A percentile compares a stretch with the other conserved stretches of the same genome.
Conservation (phyloP, 1,284 basidiomycete species). For the Mrakiaceae sp. region DNA sequence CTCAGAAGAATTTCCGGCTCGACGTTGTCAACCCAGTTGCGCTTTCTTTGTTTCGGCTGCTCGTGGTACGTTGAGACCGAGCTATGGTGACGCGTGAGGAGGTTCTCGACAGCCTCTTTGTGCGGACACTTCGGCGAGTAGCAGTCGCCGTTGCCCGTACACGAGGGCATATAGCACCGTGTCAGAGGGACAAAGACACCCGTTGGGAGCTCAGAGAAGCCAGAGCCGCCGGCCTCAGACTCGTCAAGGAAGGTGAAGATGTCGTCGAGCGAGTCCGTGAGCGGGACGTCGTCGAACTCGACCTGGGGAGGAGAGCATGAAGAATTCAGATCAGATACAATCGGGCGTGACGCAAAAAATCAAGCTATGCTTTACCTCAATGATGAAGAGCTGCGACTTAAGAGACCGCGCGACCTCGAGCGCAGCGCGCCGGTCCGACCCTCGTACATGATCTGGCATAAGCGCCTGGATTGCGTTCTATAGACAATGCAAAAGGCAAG, state of each 20-base stretch:
- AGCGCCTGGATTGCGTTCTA: constrained; percentile 71
- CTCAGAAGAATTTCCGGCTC: constrained; percentile 53
- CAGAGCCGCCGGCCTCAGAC: constrained; percentile 52
- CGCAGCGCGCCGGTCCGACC: constrained; percentile 64
- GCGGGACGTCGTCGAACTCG: constrained; percentile 75
- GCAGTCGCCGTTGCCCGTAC: constrained; percentile 32
- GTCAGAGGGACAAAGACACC: constrained; percentile 68
- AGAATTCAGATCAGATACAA: too few relatives aligned
- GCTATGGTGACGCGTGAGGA: constrained; percentile 17
- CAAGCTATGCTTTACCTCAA: constrained; percentile 51
- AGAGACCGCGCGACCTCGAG: constrained; percentile 76
- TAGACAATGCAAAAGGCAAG: constrained; percentile 2
- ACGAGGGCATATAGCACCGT: constrained; percentile 55
- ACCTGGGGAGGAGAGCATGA: background rate
- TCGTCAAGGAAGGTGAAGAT: constrained; percentile 95
- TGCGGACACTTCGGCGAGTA: constrained; percentile 54
- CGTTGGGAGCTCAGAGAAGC: constrained; percentile 59
- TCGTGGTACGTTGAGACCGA: constrained; percentile 12
- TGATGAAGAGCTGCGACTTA: constrained; percentile 86
- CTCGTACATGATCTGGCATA: constrained; percentile 61
- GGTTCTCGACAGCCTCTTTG: constrained; percentile 20
- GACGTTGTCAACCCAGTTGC: constrained; percentile 64
- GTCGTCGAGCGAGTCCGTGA: constrained; percentile 85
- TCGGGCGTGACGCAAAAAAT: too few relatives aligned
- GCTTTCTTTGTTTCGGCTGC: constrained; percentile 25